Evolutionary conservation across 73 alveolate species (phyloP), one percentile per base, ranked within the genome.

Genomic region (Stentor coeruleus): DNA sequence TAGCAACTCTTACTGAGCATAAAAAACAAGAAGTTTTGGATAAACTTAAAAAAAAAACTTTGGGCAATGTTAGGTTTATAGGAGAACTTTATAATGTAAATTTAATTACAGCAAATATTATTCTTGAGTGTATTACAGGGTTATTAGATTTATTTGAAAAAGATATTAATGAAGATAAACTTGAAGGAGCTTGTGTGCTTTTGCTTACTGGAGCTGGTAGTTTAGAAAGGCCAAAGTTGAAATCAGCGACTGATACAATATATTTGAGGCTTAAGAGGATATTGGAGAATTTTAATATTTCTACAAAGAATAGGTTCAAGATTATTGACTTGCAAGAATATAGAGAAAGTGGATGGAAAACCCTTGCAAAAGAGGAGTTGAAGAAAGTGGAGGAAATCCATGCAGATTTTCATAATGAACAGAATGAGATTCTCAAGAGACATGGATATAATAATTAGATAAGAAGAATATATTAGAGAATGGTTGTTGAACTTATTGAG

Each of bases 1-100:
- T 6, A n/a, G 83, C 26, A 36, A 39, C 80, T n/a, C 28, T 39
- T 1, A 35, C 26, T 75, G 83, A 75, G 38, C 80, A 75, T 1
- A 33, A 75, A 33, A 35, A 20, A 1, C 20, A 36, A 36, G 58
- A 75, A 36, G 15, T 6, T 14, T 14, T 20, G 20, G 33, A 15
- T 36, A 39, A 20, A 6, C 38, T 26, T 20, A 75, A 75, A 37
- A 38, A 75, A n/a, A 37, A 75, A 38, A 75, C 72, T 2, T n/a
- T 20, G 38, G 83, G 83, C 0, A 75, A 75, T 3, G 83, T 75
- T 26, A 37, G 83, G 3, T 75, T 75, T 75, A 75, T 75, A n/a
- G 83, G 83, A 2, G 79, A 66, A 2, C 33, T 66, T 14, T 66
- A 28, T 31, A 66, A 66, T 66, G 79, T 66, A 0, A 66, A 66